Conservation (phyloP, 768 basidiomycete species). For the Lactarius hengduanensis region DNA sequence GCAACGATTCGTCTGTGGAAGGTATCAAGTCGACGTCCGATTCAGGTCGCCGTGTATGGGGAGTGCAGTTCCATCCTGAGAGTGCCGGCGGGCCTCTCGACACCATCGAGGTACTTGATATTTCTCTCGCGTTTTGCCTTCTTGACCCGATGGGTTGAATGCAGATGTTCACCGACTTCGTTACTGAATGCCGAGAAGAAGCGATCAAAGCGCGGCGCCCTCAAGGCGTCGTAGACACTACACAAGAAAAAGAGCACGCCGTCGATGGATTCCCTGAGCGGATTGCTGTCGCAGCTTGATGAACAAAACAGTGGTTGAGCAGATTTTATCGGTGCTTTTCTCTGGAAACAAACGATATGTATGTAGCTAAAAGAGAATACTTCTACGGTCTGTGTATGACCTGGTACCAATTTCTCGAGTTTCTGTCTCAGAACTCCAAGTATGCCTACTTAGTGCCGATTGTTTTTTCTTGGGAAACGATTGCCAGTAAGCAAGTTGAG, state of each 20-base stretch:
- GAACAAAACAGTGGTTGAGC: background rate
- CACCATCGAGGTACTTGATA: constrained; percentile 77
- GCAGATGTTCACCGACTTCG: constrained; percentile 94
- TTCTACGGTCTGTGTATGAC: no score
- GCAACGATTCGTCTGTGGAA: constrained; percentile 98
- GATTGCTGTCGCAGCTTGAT: constrained; percentile 34
- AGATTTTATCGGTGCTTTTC: background rate
- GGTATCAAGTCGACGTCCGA: constrained; percentile 93
- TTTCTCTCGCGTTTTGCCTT: constrained; percentile 2
- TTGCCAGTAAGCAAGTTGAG: no score
- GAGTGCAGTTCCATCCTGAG: constrained; percentile 99
- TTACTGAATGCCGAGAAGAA: constrained; percentile 70
- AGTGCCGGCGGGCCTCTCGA: constrained; percentile 98
- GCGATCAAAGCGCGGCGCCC: constrained; percentile 39
- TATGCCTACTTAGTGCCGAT: no score
- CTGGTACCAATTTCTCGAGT: no score
- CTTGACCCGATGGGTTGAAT: background rate
- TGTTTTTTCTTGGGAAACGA: no score
- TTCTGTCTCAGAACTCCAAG: no score
- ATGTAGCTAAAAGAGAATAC: background rate
- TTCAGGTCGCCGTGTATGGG: constrained; percentile 92
- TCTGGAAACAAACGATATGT: background rate
- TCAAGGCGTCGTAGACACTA: constrained; percentile 30
- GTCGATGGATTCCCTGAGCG: constrained; percentile 26
- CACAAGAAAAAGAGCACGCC: constrained; percentile 27